Base-by-base conservation (phyloP, 2,329 filamentous ascomycete species). In the Dendrostoma leiphaemia region DNA sequence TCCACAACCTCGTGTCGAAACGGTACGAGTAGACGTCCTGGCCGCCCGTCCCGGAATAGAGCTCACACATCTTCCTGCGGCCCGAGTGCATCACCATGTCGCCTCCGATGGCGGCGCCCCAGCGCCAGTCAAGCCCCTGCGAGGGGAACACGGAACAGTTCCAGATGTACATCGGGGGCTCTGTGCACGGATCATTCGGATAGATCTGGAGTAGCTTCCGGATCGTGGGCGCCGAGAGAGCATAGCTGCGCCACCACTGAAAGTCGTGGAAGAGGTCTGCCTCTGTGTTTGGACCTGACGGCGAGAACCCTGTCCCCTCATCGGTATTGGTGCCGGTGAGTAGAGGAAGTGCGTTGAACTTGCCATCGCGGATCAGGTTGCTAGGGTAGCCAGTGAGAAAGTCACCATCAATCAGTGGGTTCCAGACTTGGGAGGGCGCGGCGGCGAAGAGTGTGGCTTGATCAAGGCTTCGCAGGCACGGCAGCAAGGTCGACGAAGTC, bases 271-370 rank as follows among this genome's bases (percentile, higher is more conserved):
- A 73, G 4, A 80, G 67, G 21, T 76, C 74, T 4, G 69, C 58
- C 21, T 73, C 71, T 3, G 71, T 77, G 50, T 79, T 64, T 7
- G 57, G 5, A n/a, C 65, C 66, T 0, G 68, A 64, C n/a, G 75
- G 68, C 6, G 68, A 71, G 57, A 77, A 76, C 29, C 65, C 66
- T 37, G 69, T 70, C 3, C 73, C 74, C 59, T 81, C 78, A 59
- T 81, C 77, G 4, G 71, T 75, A 58, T 80, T 81, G 47, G 75
- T 71, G 3, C 78, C 78, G 0, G 69, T 73, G 1, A 81, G 62
- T 19, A 78, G 65, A 0, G 77, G 77, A 0, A 79, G 67, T 2
- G 69, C 64, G 37, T 73, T 67, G 60, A 73, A 79, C 15, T 73
- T 73, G 1, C 70, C 70, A n/a, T 69, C 58, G 1, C 65, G 62